Evolutionary conservation across 176 grass and related monocot species (phyloP), one percentile per base, ranked within the genome.

Genomic region (Echinochloa phyllopogon): DNA sequence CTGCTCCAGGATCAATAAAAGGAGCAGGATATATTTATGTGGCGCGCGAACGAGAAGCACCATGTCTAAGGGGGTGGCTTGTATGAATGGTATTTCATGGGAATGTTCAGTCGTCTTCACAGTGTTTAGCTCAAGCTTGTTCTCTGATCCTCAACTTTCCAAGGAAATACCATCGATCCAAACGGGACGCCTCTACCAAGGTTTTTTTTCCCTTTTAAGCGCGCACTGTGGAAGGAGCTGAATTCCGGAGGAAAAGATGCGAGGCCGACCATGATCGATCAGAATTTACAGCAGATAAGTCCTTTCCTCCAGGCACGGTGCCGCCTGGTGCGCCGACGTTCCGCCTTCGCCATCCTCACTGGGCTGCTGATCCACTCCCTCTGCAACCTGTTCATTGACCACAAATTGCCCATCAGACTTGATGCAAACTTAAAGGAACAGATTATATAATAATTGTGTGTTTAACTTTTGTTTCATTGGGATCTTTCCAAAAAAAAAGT

Each of bases 211-310:
- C 33, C 10, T 50, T 11, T 1, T 2, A 11, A 13, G 21, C 20
- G 27, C 21, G 45, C 20, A 52, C 7, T 57, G 10, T 29, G 10
- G 4, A 41, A 73, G 1, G 45, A 17, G 33, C 36, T 16, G 10
- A 44, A 75, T 56, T 78, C 71, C 24, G 36, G 21, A 72, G 6
- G 42, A 44, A 4, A 76, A 83, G 16, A 65, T 20, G 37, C 7
- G 37, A 43, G 25, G 37, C 21, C 17, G 23, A 18, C 44, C 62
- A 27, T 5, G 25, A 24, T 84, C 64, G 9, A 56, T 90, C 65
- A 91, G 82, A 93, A 93, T 86, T 86, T 91, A 84, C 95, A 98
- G 84, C 95, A 98, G 36, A 91, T 62, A 42, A 98, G 43, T n/a
- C 71, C 78, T 39, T 82, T 88, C 78, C 69, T 91, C 95, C 91